Percentiles rank a stretch among this genome's conserved stretches.
Evolutionary conservation across 306 rosid species (phyloP).

Genomic region (apple (Malus domestica)): ASM211411v1 NC_041789.1:26734501-26735000

Average conservation of each 20-base stretch:
- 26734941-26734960: slow-evolving; percentile 41
- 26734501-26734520: slow-evolving; percentile 67
- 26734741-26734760: slow-evolving; percentile 67
- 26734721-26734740: slow-evolving; percentile 61
- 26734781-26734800: slow-evolving; percentile 48
- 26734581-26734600: slow-evolving; percentile 58
- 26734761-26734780: slow-evolving; percentile 63
- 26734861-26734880: background rate
- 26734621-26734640: background rate
- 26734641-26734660: background rate
- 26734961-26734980: slow-evolving; percentile 66
- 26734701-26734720: slow-evolving; percentile 40
- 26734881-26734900: slow-evolving; percentile 1
- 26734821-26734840: background rate
- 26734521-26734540: slow-evolving; percentile 56
- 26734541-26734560: slow-evolving; percentile 57
- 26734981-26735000: slow-evolving; percentile 64
- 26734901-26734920: slow-evolving; percentile 51
- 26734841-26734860: background rate
- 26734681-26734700: slow-evolving; percentile 63
- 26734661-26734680: slow-evolving; percentile 44
- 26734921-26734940: slow-evolving; percentile 41
- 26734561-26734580: slow-evolving; percentile 65
- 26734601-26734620: background rate
- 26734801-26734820: slow-evolving; percentile 21